Base-by-base conservation (phyloP, 2,329 filamentous ascomycete genomes). In the Fusarium fracticaudum region DNA sequence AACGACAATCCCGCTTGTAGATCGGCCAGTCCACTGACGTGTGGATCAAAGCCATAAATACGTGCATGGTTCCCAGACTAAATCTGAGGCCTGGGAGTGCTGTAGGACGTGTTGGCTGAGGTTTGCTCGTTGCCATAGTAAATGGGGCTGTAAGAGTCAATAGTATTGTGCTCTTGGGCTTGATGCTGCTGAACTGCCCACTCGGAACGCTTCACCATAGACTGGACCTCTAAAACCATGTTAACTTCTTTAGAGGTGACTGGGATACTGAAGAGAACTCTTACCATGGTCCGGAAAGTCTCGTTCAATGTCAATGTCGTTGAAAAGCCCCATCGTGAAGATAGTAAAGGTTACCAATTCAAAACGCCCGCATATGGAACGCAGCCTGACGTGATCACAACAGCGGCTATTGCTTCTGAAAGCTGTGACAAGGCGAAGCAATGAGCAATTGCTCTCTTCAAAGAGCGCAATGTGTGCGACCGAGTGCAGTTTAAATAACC, bases 31-130 rank as follows among this genome's bases (percentile, higher is more conserved):
- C 60, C 62, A 73, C 50, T 44, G 54, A 13, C 6, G n/a, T 62
- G 60, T 24, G 48, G 22, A 44, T 69, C 20, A 45, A 54, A 43
- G 50, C 62, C 67, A 35, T 48, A 51, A 55, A 48, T 75, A 72
- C 64, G 41, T 47, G 67, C 64, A 55, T 64, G 60, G 53, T 63
- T 44, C 62, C 53, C 63, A 47, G 26, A 59, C 75, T 77, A 77
- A 20, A 41, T 45, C 45, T 38, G 57, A 26, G 53, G 43, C 57
- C 67, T 75, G 72, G 74, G 64, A 74, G 64, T 26, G 55, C 31
- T 57, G 14, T 31, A 6, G 22, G 41, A 57, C 9, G 31, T 20
- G 29, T n/a, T 40, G 20, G 31, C 7, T 14, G 29, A n/a, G 12
- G 35, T 17, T 31, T 54, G 51, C 6, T 47, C 29, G 13, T 53